Evolutionary conservation across 1,284 basidiomycete species (phyloP).

Genomic region (Acaromyces ingoldii): DNA sequence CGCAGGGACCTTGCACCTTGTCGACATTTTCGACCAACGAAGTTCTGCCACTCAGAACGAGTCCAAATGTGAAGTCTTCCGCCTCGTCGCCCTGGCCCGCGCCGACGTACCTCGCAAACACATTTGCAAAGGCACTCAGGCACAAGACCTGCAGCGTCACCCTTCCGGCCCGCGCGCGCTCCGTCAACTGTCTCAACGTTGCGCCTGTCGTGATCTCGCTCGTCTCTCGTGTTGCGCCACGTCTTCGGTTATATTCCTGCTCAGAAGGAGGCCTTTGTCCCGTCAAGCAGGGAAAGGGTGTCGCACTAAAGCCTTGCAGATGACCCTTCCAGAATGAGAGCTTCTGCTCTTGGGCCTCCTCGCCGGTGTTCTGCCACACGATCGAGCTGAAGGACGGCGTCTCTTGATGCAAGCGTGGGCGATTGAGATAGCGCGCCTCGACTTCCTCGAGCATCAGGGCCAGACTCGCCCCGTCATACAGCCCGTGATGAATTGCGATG

Average conservation of each 20-base stretch:
- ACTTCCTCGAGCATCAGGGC: conserved; percentile 22
- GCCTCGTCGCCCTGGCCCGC: too few relatives aligned
- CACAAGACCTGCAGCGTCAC: conserved; percentile 35
- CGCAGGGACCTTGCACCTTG: conserved; percentile 38
- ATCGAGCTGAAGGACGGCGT: too few relatives aligned
- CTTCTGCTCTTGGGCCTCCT: background rate
- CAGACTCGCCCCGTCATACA: conserved; percentile 45
- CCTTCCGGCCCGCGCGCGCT: conserved; percentile 15
- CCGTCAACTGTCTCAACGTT: background rate
- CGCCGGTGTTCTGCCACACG: too few relatives aligned
- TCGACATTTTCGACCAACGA: conserved; percentile 20
- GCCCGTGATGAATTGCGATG: conserved; percentile 28
- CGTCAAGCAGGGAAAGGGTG: conserved; percentile 32
- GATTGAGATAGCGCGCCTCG: conserved; percentile 1
- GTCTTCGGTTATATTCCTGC: background rate
- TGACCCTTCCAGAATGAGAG: conserved; percentile 22
- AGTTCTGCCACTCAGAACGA: conserved; percentile 40
- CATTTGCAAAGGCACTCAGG: conserved; percentile 22
- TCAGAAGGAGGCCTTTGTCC: too few relatives aligned
- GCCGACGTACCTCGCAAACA: conserved; percentile 31
- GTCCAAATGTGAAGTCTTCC: conserved; percentile 31
- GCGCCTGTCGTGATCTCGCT: background rate
- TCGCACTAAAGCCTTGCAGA: conserved; percentile 24
- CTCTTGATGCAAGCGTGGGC: too few relatives aligned
- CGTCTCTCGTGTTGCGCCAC: background rate